phyloP scores from a whole-genome alignment of 2,329 filamentous ascomycete species.

The Monosporascus cannonballus region DNA sequence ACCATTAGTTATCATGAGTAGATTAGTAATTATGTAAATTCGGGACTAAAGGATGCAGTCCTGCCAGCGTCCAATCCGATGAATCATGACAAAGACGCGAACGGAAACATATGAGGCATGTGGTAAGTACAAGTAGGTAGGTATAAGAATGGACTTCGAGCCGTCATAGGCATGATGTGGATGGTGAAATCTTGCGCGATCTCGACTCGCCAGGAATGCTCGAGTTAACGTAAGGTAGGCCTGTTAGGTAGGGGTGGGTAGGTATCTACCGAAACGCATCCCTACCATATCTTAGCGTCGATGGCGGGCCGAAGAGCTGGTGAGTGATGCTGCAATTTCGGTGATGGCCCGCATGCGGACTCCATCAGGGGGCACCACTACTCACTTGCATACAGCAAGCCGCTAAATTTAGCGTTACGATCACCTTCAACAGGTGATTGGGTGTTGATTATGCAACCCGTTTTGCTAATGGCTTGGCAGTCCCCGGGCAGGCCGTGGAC shows the following conservation, averaged over 20 bases:
- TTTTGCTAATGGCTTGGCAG: not conserved
- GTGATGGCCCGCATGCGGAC: not conserved
- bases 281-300: not conserved
- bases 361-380: not conserved
- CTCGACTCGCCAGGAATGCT: not conserved
- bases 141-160: too few relatives aligned
- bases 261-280: too few relatives aligned
- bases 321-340: not conserved
- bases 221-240: too few relatives aligned
- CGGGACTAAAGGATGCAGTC: not conserved
- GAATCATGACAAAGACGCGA: not conserved
- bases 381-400: not conserved
- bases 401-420: not conserved
- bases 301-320: not conserved
- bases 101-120: not conserved
- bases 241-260: too few relatives aligned
- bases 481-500: too few relatives aligned
- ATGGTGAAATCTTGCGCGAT: not conserved
- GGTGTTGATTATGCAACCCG: not conserved
- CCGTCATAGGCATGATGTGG: not conserved
- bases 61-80: not conserved
- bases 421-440: not conserved
- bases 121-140: too few relatives aligned
- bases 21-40: not conserved
- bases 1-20: not conserved